A percentile compares a stretch with the other conserved stretches of the same genome.
Evolutionary conservation across 2,329 filamentous ascomycete genomes (phyloP).

Genomic region (Fusarium praegraminearum): DNA sequence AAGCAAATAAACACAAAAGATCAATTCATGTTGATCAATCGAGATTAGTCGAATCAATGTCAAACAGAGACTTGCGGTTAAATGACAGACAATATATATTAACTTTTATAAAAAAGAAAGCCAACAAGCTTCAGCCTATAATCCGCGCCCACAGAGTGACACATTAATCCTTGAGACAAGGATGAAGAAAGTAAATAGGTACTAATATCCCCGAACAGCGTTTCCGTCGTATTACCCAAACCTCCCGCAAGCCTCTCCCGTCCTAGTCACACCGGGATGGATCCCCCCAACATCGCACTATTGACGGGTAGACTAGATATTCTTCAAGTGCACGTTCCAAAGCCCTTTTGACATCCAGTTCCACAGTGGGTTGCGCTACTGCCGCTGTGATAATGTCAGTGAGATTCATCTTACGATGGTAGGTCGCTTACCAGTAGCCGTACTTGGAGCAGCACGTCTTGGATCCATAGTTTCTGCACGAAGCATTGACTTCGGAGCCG

Average conservation of each 20-base stretch:
- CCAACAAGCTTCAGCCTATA: neutral
- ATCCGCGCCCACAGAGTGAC: neutral
- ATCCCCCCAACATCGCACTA: neutral
- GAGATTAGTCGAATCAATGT: neutral
- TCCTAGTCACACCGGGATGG: neutral
- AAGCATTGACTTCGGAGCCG: slow-evolving; percentile 49
- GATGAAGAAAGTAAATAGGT: slow-evolving; percentile 10
- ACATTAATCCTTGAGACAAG: neutral
- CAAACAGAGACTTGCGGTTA: neutral
- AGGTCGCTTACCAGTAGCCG: slow-evolving; percentile 52
- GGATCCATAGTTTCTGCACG: slow-evolving; percentile 49
- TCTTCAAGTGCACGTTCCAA: slow-evolving; percentile 47
- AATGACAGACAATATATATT: neutral
- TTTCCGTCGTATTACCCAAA: slow-evolving; percentile 6
- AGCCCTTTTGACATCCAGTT: slow-evolving; percentile 51
- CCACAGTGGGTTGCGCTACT: slow-evolving; percentile 49
- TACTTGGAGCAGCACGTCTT: slow-evolving; percentile 54
- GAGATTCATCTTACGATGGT: neutral
- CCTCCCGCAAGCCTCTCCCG: slow-evolving; percentile 21
- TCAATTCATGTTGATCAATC: neutral
- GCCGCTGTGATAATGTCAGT: slow-evolving; percentile 43
- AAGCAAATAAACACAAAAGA: neutral
- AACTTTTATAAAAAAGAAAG: neutral
- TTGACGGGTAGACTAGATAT: slow-evolving; percentile 1
- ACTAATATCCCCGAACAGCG: slow-evolving; percentile 6